Evolutionary conservation across 129 eudicot genomes (phyloP).

Genomic region (Daucus carota): DH1_v3.0 NC_030382.2:33426501-33427000

Average conservation of each 20-base stretch:
- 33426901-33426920: background rate
- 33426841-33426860: background rate
- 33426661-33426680: background rate
- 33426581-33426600: background rate
- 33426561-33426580: background rate
- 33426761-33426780: background rate
- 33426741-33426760: background rate
- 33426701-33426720: background rate
- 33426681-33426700: background rate
- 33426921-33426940: background rate
- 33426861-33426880: background rate
- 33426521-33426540: background rate
- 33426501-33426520: background rate
- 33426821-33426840: background rate
- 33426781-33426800: background rate
- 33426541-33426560: background rate
- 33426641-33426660: background rate
- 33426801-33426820: background rate
- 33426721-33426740: background rate
- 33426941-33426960: background rate
- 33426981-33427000: background rate
- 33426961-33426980: no score
- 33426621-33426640: background rate
- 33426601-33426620: background rate
- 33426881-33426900: background rate